Conservation (phyloP, 176 grass and related monocot species). For the Carex parvula region DNA sequence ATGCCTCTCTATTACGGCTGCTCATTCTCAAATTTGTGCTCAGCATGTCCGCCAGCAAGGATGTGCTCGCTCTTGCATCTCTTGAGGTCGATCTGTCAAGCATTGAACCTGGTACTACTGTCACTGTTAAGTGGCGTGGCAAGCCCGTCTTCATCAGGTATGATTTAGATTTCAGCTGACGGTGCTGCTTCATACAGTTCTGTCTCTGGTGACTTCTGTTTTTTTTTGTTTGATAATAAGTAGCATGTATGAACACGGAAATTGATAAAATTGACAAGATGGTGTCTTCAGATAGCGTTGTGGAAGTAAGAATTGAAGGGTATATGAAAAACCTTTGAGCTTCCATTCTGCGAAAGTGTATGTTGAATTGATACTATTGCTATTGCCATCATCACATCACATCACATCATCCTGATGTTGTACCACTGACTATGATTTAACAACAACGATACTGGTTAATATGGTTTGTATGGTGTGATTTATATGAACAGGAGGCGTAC, state of each 20-base stretch:
- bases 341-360: background rate
- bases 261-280: background rate
- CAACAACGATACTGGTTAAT: background rate
- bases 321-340: background rate
- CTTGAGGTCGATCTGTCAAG: slow-evolving; percentile 79
- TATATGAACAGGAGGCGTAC: slow-evolving; percentile 50
- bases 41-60: slow-evolving; percentile 93
- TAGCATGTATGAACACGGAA: no score
- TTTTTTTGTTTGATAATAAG: background rate
- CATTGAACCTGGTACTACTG: slow-evolving; percentile 77
- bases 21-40: slow-evolving; percentile 78
- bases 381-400: background rate
- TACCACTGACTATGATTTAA: background rate
- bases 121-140: slow-evolving; percentile 90
- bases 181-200: background rate
- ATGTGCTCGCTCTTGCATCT: slow-evolving; percentile 76
- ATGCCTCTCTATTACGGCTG: slow-evolving; percentile 71
- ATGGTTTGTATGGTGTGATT: background rate
- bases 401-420: background rate
- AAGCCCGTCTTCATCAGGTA: slow-evolving; percentile 87
- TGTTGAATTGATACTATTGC: background rate
- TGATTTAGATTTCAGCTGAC: background rate
- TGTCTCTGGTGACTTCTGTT: no score
- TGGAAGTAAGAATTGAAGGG: background rate
- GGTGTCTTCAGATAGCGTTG: background rate